Conservation (phyloP, 2,329 filamentous ascomycete genomes). For the Cercospora sp. region DNA sequence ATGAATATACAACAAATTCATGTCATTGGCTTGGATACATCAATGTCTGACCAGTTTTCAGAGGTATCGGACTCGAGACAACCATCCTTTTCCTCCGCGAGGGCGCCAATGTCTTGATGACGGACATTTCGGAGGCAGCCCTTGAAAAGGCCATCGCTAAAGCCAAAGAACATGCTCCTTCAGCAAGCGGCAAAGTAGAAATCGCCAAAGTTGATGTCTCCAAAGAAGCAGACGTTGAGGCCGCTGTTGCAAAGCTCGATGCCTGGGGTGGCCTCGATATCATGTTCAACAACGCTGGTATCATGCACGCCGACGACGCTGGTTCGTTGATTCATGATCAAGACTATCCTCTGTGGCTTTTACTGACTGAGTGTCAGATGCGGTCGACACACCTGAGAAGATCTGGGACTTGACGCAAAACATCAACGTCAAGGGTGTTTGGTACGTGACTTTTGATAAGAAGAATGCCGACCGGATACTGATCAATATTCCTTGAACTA, state of each 20-base stretch:
- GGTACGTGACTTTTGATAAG: conserved; percentile 45
- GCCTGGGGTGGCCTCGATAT: conserved; percentile 84
- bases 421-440: conserved; percentile 98
- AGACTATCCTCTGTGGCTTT: not conserved
- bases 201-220: conserved; percentile 74
- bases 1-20: not conserved
- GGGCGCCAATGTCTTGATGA: conserved; percentile 80
- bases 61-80: conserved; percentile 91
- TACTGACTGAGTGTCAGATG: conserved; percentile 42
- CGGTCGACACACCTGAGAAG: conserved; percentile 78
- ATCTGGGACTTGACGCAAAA: conserved; percentile 93
- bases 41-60: conserved; percentile 39
- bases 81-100: conserved; percentile 85
- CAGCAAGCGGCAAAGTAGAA: conserved; percentile 60
- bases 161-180: conserved; percentile 65
- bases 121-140: conserved; percentile 77
- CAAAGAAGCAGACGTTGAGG: conserved; percentile 76
- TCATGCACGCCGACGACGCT: conserved; percentile 77
- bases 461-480: not conserved
- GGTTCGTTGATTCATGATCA: conserved; percentile 29
- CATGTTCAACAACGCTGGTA: conserved; percentile 97
- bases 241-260: conserved; percentile 73
- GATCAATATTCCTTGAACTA: not conserved
- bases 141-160: conserved; percentile 75
- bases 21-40: not conserved